Evolutionary conservation across 2,329 filamentous ascomycete species (phyloP), one percentile per base, ranked within the genome.

Genomic region (Botrytis tulipae): DNA sequence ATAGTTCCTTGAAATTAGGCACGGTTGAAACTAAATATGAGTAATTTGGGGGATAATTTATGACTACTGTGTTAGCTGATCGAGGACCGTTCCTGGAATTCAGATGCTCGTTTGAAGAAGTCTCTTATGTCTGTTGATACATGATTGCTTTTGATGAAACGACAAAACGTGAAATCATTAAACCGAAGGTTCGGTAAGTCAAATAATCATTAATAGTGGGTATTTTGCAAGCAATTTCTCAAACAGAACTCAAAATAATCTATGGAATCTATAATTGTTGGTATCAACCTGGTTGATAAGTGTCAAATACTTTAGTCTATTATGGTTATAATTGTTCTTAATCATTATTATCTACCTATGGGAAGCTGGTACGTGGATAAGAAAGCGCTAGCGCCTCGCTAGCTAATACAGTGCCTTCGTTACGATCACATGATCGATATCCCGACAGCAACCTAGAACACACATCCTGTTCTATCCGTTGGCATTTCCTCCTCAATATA

Each of bases 211-310:
- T 25, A 20, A 29, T 62, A 3, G n/a, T 62, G 60, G 20, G 37
- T 44, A 42, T 29, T 44, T 6, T 62, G 10, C 3, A 44, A 42
- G 10, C 37, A 4, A 42, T 62, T 18, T 29, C 22, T 29, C 6
- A 16, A 42, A 18, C 9, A 16, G 37, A 29, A 51, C 25, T 51
- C 25, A n/a, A 8, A 51, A 51, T 51, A n/a, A 14, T 6, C 1
- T 1, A 4, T n/a, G 5, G 12, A n/a, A n/a, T 51, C 46, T 46
- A 0, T 48, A 25, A 25, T 0, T 48, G 8, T 4, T 22, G 1
- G 54, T 20, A 20, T 57, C 54, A 57, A 20, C 54, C 32, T 9
- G 6, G 0, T 9, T 57, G 54, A 32, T 4, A 57, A 57, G 54
- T 32, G 6, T 32, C 8, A 32, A 32, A 6, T 32, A 57, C 1